These are phyloP conservation scores for Dendrothele bispora DNA, from an alignment of 768 basidiomycete genomes.

Conservation along the genomic window DNA sequence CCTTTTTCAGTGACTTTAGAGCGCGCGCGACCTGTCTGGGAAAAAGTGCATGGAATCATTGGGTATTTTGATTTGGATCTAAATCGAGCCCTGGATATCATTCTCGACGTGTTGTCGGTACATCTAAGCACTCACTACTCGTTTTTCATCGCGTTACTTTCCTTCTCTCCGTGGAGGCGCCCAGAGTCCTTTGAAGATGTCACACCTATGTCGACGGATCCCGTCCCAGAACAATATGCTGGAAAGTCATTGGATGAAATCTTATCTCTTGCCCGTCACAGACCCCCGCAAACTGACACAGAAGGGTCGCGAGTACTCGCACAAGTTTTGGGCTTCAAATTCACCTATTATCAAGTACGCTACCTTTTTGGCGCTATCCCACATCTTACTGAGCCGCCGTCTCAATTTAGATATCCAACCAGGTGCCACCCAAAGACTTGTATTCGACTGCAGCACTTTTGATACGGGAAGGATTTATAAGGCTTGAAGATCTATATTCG, in stretches of 20 bases:
- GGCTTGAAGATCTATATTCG: slow-evolving; percentile 86
- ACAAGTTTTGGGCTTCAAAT: slow-evolving; percentile 98
- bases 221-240: slow-evolving; percentile 41
- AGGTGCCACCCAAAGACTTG: slow-evolving; percentile 67
- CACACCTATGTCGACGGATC: slow-evolving; percentile 36
- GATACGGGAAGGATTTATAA: slow-evolving; percentile 87
- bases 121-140: slow-evolving; percentile 80
- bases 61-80: slow-evolving; percentile 98
- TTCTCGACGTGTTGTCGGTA: slow-evolving; percentile 86
- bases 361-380: background rate
- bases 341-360: slow-evolving; percentile 82
- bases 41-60: slow-evolving; percentile 83
- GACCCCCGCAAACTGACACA: slow-evolving; percentile 16
- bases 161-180: slow-evolving; percentile 85
- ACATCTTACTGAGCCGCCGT: slow-evolving; percentile 24
- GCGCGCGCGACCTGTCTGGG: slow-evolving; percentile 73
- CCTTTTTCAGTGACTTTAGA: slow-evolving; percentile 55
- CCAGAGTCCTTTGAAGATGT: slow-evolving; percentile 38
- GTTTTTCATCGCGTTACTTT: slow-evolving; percentile 87
- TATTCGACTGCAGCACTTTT: slow-evolving; percentile 84
- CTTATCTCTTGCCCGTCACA: slow-evolving; percentile 51
- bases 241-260: slow-evolving; percentile 71
- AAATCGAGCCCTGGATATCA: slow-evolving; percentile 88
- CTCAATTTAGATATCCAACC: slow-evolving; percentile 59
- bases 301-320: slow-evolving; percentile 65